A percentile compares a stretch with the other conserved stretches of the same genome.
Conservation (phyloP, 352 stramenopile genomes). For the Pythium apleroticum region DNA sequence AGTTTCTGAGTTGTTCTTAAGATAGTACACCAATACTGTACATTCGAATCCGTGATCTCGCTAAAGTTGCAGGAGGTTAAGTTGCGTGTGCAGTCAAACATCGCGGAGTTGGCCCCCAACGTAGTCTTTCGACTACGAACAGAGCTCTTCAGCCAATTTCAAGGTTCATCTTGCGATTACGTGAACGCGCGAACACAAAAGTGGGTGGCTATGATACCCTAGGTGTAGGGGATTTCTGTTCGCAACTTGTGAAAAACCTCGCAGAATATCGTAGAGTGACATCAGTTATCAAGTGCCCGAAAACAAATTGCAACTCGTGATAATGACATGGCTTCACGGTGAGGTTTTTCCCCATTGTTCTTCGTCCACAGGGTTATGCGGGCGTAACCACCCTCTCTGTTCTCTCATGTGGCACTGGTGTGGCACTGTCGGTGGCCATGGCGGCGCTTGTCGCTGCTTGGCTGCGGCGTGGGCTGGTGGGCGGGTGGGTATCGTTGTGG, state of each 20-base stretch:
- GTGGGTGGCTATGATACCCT: constrained; percentile 25
- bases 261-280: not conserved
- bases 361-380: not conserved
- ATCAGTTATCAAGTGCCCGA: too few species aligned
- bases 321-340: not conserved
- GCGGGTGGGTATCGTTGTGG: constrained; percentile 6
- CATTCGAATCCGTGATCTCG: too few species aligned
- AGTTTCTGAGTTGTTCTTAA: too few species aligned
- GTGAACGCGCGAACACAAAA: constrained; percentile 23
- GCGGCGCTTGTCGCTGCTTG: constrained; percentile 24
- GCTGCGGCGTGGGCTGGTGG: constrained; percentile 9
- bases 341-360: constrained; percentile 15
- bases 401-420: constrained; percentile 23
- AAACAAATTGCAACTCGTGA: too few species aligned
- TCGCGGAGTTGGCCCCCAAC: too few species aligned
- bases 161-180: constrained; percentile 10
- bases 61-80: too few species aligned
- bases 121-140: too few species aligned
- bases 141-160: not conserved
- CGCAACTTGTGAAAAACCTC: constrained; percentile 1
- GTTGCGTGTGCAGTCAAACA: too few species aligned
- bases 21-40: too few species aligned
- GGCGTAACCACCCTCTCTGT: constrained; percentile 22
- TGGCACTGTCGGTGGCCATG: constrained; percentile 21
- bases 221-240: constrained; percentile 16